Base-by-base conservation (phyloP, 768 basidiomycete species). In the Tulasnella sp. region DNA sequence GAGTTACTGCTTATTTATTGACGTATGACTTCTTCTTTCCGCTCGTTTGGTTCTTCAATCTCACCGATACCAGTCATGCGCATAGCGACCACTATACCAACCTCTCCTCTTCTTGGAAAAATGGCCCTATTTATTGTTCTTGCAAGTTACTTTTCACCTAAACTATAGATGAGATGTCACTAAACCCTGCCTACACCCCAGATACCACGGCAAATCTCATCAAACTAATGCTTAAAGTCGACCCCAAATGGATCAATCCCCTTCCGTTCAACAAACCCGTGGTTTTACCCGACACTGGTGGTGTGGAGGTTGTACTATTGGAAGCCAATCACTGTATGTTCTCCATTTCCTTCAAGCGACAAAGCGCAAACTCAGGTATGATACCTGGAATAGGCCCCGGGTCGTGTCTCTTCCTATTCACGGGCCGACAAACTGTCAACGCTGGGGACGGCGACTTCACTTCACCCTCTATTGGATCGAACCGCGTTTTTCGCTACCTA, bases 61-160 rank as follows among this genome's bases (percentile, higher is more conserved):
- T 36, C 8, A 39, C 61, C 69, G 29, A 29, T 42, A 7, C 62
- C 58, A 94, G 91, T 7, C 94, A 98, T 66, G 94, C 94, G 0
- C 96, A 99, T 69, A 94, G 91, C 3, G 91, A 97, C 68, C 92
- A 94, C 64, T 97, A 96, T 66, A 96, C 96, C 0, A 93, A 86
- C 63, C 74, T 99, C 2, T 84, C 87, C 0, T 80, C 84, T 1
- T 81, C 74, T 37, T 99, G 96, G 96, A 82, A 80, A 59, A 78
- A 77, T 58, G 94, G 96, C 0, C 90, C 88, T 0, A 96, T 99
- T 27, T 99, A 99, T 70, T 98, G 93, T 69, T 98, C 94, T 35
- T 68, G 76, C 75, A 39, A 52, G 59, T 42, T 34, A 11, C 23
- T 31, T 23, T n/a, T 42, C 32, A 2, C 27, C 15, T 11, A 6